phyloP scores from a whole-genome alignment of 2,329 filamentous ascomycete genomes.

The Dryadomyces quercus-mongolicae region DNA sequence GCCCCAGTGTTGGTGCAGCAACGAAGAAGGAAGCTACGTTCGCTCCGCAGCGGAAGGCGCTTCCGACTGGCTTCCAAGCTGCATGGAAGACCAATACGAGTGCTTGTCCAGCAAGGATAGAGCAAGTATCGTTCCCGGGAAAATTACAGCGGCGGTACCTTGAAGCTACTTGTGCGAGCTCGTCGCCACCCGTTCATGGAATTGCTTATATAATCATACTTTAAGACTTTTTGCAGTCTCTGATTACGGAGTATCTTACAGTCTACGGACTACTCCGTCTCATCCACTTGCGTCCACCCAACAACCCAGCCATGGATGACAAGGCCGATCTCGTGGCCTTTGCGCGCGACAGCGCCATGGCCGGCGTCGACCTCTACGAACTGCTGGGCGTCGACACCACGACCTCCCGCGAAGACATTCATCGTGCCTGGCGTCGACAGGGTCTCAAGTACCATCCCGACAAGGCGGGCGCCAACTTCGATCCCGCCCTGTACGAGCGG shows the following conservation, averaged over 20 bases:
- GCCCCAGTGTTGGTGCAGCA: conserved; percentile 5
- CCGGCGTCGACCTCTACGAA: conserved; percentile 64
- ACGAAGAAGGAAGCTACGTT: background rate
- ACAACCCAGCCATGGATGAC: conserved; percentile 14
- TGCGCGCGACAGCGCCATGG: conserved; percentile 46
- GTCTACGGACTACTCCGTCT: too few species aligned
- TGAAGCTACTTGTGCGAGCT: background rate
- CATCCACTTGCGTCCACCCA: background rate
- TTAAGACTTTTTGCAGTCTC: too few species aligned
- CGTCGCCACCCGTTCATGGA: background rate
- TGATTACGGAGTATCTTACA: too few species aligned
- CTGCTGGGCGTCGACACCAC: conserved; percentile 57
- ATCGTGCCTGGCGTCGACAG: conserved; percentile 72
- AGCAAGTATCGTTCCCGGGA: background rate
- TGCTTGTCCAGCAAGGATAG: background rate
- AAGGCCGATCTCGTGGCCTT: conserved; percentile 36
- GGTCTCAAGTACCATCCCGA: conserved; percentile 83
- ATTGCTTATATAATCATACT: conserved; percentile 6
- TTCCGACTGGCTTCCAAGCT: background rate
- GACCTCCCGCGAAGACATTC: conserved; percentile 59
- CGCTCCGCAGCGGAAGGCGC: background rate
- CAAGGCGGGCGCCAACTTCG: conserved; percentile 65
- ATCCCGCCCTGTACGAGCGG: conserved; percentile 72
- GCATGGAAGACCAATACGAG: background rate
- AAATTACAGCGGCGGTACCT: background rate